Percentiles rank a stretch among this genome's conserved stretches.
These are phyloP conservation scores for Penicillium steckii DNA, from an alignment of 495 filamentous ascomycete species.

Conservation along the genomic window DNA sequence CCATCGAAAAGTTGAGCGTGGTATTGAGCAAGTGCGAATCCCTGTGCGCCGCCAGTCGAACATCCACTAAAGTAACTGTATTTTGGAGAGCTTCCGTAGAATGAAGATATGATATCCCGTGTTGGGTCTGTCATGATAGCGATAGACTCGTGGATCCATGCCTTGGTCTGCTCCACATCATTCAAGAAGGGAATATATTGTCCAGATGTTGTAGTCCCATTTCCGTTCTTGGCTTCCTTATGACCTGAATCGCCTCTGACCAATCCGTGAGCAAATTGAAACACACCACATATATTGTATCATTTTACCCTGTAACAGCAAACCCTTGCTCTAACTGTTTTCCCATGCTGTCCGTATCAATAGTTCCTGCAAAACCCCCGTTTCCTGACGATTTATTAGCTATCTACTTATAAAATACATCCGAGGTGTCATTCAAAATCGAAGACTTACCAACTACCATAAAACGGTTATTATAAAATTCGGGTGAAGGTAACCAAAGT, in stretches of 20 bases:
- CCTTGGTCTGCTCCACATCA: conserved; percentile 29
- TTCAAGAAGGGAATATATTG: conserved; percentile 28
- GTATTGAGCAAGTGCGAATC: conserved; percentile 43
- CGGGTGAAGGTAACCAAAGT: conserved; percentile 23
- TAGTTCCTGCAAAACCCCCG: conserved; percentile 37
- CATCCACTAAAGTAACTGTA: conserved; percentile 42
- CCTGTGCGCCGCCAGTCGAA: conserved; percentile 48
- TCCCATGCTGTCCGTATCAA: conserved; percentile 28
- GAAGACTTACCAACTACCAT: conserved; percentile 28
- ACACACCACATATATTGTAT: not conserved
- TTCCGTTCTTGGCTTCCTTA: conserved; percentile 22
- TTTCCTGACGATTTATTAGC: conserved; percentile 30
- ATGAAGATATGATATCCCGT: conserved; percentile 22
- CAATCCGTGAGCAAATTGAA: not conserved
- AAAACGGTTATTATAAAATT: conserved; percentile 28
- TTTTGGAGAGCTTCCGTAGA: conserved; percentile 27
- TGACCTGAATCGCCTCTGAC: conserved; percentile 28
- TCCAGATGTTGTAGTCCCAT: conserved; percentile 5
- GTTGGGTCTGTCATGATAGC: conserved; percentile 33
- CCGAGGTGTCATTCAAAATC: no score
- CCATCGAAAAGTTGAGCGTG: conserved; percentile 43
- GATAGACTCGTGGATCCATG: conserved; percentile 47
- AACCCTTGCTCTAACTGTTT: conserved; percentile 32
- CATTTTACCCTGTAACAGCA: conserved; percentile 29
- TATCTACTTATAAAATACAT: no score